phyloP scores from a whole-genome alignment of 2,329 filamentous ascomycete species.

The Epichloe coenophiala region DNA sequence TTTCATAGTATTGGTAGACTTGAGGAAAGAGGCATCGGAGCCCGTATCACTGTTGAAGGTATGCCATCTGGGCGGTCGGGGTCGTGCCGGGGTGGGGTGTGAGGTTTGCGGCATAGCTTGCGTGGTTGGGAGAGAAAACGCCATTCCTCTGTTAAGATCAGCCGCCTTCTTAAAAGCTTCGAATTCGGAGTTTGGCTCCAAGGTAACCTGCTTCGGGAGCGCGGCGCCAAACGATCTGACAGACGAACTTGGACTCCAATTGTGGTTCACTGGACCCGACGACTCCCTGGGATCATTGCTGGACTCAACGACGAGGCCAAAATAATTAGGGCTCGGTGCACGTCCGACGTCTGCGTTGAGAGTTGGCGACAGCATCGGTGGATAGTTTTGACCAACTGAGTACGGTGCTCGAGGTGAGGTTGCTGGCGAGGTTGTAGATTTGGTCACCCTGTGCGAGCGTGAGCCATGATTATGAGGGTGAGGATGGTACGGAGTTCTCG shows the following conservation, averaged over 20 bases:
- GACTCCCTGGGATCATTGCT: conserved; percentile 49
- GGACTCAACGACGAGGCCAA: conserved; percentile 58
- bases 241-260: conserved; percentile 62
- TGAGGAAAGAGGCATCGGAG: conserved; percentile 20
- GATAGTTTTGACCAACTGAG: conserved; percentile 40
- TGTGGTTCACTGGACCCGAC: conserved; percentile 48
- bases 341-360: conserved; percentile 22
- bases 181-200: conserved; percentile 70
- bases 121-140: conserved; percentile 31
- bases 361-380: conserved; percentile 35
- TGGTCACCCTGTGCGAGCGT: conserved; percentile 25
- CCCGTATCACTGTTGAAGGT: conserved; percentile 32
- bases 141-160: conserved; percentile 44
- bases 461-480: conserved; percentile 28
- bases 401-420: conserved; percentile 37
- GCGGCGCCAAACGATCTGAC: conserved; percentile 56
- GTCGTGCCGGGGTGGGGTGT: conserved; percentile 21
- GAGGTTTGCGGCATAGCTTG: conserved; percentile 28
- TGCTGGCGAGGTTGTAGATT: conserved; percentile 37
- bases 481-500: conserved; percentile 21
- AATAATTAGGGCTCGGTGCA: conserved; percentile 70
- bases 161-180: conserved; percentile 64
- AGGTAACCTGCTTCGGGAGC: conserved; percentile 53
- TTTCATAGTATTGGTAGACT: conserved; percentile 11
- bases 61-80: conserved; percentile 32